Base-by-base conservation (phyloP, 176 grass and related monocot genomes). In the Oryza nivara region DNA sequence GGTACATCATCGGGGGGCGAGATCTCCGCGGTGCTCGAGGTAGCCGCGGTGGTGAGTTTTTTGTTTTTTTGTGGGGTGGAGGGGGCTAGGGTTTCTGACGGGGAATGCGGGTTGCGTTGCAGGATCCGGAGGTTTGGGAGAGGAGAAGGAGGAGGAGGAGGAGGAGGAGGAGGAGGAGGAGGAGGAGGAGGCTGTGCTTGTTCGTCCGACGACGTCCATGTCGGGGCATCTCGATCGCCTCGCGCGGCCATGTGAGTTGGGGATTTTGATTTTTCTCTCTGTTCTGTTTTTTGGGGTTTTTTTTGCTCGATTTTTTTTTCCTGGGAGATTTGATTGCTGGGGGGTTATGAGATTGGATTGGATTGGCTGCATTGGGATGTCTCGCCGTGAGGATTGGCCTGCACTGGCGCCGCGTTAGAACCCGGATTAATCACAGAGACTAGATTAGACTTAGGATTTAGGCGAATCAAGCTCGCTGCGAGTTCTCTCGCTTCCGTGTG, bases 181-280 rank as follows among this genome's bases (percentile, higher is more conserved):
- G 30, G 30, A 51, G 76, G 69, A 13, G 46, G 70, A 64, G 72
- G 77, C 72, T 0, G 47, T 14, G 11, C 10, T 49, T 82, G 3
- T 22, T 65, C 43, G 40, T 54, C 47, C 84, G 43, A 44, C 84
- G 43, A 44, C 43, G 48, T 54, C 69, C 84, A 97, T 97, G 94
- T 97, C 94, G 82, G 94, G 91, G 74, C 91, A 87, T 54, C 91
- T 97, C 76, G 94, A 97, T 90, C 94, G 94, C 84, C 72, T 94
- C 70, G 89, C 84, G 72, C 90, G 89, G 54, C 91, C 89, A 85
- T 92, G 94, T 97, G 85, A 97, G 94, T 78, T 70, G 35, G 7
- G 30, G 73, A 26, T 26, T 26, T 26, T 26, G 28, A 72, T 26
- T 44, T 19, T n/a, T 10, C 34, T 60, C 25, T 26, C 7, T 9